These are phyloP conservation scores for Lophiotrema nucula DNA, from an alignment of 495 filamentous ascomycete genomes.

Conservation along the genomic window DNA sequence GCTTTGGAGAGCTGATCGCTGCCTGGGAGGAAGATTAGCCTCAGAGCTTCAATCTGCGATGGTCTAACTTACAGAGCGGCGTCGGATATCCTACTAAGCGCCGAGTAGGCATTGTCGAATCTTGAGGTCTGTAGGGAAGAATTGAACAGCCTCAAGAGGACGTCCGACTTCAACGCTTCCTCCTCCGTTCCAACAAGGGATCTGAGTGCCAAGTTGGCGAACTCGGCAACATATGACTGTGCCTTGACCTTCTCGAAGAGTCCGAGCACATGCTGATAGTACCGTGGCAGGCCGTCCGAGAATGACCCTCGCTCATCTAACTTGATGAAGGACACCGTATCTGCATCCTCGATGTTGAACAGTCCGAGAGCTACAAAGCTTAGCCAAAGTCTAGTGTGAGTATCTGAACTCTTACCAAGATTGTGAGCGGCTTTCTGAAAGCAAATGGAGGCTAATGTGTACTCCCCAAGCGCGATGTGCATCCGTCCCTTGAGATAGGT, in stretches of 20 bases:
- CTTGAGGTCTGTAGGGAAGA: slow-evolving; percentile 71
- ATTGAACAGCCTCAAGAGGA: slow-evolving; percentile 79
- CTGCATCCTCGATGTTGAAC: slow-evolving; percentile 43
- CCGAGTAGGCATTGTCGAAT: slow-evolving; percentile 79
- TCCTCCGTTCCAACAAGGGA: slow-evolving; percentile 18
- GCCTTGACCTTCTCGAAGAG: slow-evolving; percentile 75
- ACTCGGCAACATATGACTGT: slow-evolving; percentile 78
- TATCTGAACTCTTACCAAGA: slow-evolving; percentile 61
- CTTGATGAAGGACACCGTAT: slow-evolving; percentile 62
- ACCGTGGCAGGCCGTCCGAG: slow-evolving; percentile 72
- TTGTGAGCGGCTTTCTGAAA: slow-evolving; percentile 83
- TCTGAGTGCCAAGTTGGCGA: slow-evolving; percentile 75
- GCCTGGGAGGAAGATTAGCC: slow-evolving; percentile 41
- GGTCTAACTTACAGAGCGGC: slow-evolving; percentile 50
- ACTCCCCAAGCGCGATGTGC: slow-evolving; percentile 68
- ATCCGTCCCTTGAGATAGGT: slow-evolving; percentile 85
- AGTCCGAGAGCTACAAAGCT: slow-evolving; percentile 28
- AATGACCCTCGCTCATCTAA: slow-evolving; percentile 70
- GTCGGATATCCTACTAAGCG: slow-evolving; percentile 69
- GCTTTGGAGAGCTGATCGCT: slow-evolving; percentile 57
- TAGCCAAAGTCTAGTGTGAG: background rate
- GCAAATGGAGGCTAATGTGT: slow-evolving; percentile 66
- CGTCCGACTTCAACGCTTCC: slow-evolving; percentile 52
- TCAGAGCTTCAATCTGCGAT: background rate
- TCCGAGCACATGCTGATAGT: slow-evolving; percentile 80